Percentiles rank a stretch among this genome's conserved stretches.
Conservation (phyloP, 192 early-diverging fungal genomes). For the Pilaira anomala region DNA sequence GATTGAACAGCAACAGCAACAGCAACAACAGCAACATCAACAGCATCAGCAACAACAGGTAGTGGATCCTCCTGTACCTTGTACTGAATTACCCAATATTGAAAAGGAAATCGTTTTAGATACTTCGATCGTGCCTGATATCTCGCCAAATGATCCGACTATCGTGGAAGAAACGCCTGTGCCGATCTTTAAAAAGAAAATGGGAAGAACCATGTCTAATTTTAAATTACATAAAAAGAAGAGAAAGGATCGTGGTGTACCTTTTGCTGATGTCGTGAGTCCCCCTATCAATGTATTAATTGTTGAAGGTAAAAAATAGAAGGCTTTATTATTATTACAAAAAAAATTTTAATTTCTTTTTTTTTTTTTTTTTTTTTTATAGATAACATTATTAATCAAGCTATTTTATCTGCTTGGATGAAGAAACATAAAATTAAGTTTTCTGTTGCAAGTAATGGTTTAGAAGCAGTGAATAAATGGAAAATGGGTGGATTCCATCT, state of each 20-base stretch:
- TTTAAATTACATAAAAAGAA: constrained; percentile 17
- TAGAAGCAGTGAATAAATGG: constrained; percentile 82
- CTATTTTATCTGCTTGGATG: constrained; percentile 70
- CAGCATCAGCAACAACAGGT: not conserved
- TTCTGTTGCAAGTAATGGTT: constrained; percentile 76
- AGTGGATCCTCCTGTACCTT: no score
- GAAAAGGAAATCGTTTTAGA: not conserved
- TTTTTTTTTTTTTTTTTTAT: constrained; percentile 9
- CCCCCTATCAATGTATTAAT: constrained; percentile 74
- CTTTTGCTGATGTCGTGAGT: constrained; percentile 36
- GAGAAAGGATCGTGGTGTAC: constrained; percentile 16
- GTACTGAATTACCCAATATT: no score
- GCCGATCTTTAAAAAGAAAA: not conserved
- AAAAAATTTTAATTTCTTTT: not conserved
- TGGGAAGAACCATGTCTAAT: not conserved
- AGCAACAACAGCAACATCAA: not conserved
- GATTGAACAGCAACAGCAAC: not conserved
- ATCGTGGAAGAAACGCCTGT: no score
- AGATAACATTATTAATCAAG: constrained; percentile 77
- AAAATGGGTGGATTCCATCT: constrained; percentile 60
- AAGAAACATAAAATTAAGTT: constrained; percentile 66
- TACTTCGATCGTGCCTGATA: not conserved
- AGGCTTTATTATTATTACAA: not conserved
- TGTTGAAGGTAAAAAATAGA: constrained; percentile 58
- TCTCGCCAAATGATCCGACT: not conserved